A percentile compares a stretch with the other conserved stretches of the same genome.
phyloP scores from a whole-genome alignment of 352 stramenopile genomes.

The Phytophthora aleatoria region DNA sequence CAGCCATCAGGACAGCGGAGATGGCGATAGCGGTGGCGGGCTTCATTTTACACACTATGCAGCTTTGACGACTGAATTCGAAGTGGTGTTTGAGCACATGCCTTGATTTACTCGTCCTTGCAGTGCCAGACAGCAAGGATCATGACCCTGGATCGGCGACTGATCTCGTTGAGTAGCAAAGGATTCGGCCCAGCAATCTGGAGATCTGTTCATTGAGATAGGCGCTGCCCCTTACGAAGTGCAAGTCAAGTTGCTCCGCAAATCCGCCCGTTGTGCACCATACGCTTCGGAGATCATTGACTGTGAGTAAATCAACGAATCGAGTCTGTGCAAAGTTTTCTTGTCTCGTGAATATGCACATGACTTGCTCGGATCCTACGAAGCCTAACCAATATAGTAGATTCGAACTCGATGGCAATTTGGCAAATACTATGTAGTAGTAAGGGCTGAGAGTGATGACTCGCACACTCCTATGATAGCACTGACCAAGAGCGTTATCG shows the following conservation, averaged over 20 bases:
- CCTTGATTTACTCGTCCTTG: not conserved
- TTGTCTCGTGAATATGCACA: not conserved
- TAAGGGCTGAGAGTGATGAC: no score
- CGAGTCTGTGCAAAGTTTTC: not conserved
- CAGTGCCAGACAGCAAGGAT: not conserved
- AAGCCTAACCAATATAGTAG: not conserved
- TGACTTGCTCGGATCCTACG: not conserved
- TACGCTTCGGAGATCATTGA: not conserved
- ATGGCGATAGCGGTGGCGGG: not conserved
- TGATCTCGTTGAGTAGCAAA: not conserved
- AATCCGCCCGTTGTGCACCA: slow-evolving; percentile 2
- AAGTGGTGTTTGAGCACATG: slow-evolving; percentile 5
- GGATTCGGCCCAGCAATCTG: not conserved
- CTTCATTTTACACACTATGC: slow-evolving; percentile 7
- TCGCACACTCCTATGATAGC: not conserved
- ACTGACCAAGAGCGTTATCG: slow-evolving; percentile 4
- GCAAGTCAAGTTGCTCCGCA: not conserved
- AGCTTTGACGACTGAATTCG: slow-evolving; percentile 7
- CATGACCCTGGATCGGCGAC: no score
- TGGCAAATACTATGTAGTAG: no score
- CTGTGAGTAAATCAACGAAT: not conserved
- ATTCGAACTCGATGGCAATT: not conserved
- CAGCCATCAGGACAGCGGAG: not conserved
- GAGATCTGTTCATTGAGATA: not conserved
- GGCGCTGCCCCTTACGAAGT: not conserved